These are phyloP conservation scores for Chloris gayana DNA, from an alignment of 176 grass and related monocot species.

Conservation along the genomic window DNA sequence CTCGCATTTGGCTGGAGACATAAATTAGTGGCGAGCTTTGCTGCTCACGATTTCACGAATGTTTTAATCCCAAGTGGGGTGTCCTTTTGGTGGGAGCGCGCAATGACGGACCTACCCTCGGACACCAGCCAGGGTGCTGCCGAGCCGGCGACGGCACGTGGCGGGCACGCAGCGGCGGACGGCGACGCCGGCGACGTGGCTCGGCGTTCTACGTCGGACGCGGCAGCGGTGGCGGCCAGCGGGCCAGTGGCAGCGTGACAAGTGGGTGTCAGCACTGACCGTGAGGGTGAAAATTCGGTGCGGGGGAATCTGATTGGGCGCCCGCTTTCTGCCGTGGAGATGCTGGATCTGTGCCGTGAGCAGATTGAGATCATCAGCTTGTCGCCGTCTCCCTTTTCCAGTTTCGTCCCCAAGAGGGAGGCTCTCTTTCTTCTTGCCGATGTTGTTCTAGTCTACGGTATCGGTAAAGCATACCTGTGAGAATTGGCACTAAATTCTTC, in stretches of 20 bases:
- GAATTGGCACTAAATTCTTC: no score
- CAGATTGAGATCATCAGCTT: background rate
- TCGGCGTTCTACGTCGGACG: background rate
- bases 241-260: background rate
- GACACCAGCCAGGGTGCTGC: background rate
- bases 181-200: slow-evolving; percentile 32
- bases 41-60: background rate
- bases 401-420: background rate
- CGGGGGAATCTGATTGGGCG: slow-evolving; percentile 25
- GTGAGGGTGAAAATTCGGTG: background rate
- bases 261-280: slow-evolving; percentile 22
- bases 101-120: background rate
- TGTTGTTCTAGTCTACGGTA: no score
- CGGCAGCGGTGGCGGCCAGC: background rate
- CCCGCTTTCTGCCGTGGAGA: background rate
- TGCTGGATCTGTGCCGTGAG: background rate
- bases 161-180: background rate
- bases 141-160: background rate
- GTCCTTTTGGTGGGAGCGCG: no score
- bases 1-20: slow-evolving; percentile 1
- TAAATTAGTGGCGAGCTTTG: slow-evolving; percentile 13
- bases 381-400: background rate
- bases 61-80: slow-evolving; percentile 27
- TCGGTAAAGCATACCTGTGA: no score
- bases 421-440: no score